Base-by-base conservation (phyloP, 129 eudicot genomes). In the Ambrosia trifida region DNA sequence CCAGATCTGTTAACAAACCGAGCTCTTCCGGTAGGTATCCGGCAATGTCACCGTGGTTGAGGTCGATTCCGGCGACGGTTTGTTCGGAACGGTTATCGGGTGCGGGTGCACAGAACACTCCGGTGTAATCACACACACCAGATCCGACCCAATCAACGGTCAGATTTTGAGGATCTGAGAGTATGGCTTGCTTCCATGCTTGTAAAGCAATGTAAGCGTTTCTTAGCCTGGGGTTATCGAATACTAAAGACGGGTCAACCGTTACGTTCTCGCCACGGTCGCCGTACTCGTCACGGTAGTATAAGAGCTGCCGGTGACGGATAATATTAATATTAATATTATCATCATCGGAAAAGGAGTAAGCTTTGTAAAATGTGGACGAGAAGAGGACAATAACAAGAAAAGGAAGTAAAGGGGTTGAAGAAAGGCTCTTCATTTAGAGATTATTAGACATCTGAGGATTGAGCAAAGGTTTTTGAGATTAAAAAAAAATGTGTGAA, bases 131-230 rank as follows among this genome's bases (percentile, higher is more conserved):
- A 72, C 96, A 92, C 3, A 92, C 96, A 7, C 43, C 81, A 80
- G 96, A 83, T 85, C 96, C 98, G 41, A 80, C 83, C 96, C 96
- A 92, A 80, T 86, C 68, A 2, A 49, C 66, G 52, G 98, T 92
- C 69, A 80, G 68, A 81, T 89, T 89, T 5, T 7, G 38, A 12
- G 98, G 98, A 85, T 92, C 98, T 79, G 98, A 89, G 33, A 92
- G 77, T 9, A 89, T 92, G 0, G 96, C 98, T 56, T 81, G 81
- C 76, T 92, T 92, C 98, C 95, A 89, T 12, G 96, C 98, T 69
- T 92, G 98, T 24, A 92, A 64, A 75, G 98, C 98, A 78, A 89
- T 87, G 91, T 92, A 92, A n/a, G 98, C 96, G 18, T 76, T 80
- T 10, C 72, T 62, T 6, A 86, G 65, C 53, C 95, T 71, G 0